Percentiles rank a stretch among this genome's conserved stretches.
phyloP scores from a whole-genome alignment of 352 stramenopile genomes.

The Halophytophthora batemanensis region DNA sequence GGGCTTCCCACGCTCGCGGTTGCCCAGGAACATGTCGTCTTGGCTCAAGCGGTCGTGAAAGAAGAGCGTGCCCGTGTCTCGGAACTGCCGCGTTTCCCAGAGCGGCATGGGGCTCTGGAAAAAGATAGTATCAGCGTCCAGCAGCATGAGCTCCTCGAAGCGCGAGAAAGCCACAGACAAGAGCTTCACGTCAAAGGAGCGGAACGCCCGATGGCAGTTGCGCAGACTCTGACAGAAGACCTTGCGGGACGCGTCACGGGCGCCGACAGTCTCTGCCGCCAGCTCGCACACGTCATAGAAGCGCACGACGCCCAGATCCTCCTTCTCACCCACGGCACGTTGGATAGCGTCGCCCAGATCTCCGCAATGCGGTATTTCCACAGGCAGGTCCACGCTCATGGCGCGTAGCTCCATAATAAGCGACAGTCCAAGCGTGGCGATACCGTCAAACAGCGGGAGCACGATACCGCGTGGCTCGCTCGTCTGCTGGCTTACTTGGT shows the following conservation, averaged over 20 bases:
- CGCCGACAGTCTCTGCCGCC: constrained; percentile 22
- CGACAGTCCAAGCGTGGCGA: constrained; percentile 47
- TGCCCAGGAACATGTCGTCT: constrained; percentile 37
- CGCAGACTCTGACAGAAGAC: constrained; percentile 51
- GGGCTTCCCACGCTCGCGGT: constrained; percentile 21
- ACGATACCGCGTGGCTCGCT: constrained; percentile 49
- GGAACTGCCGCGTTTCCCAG: constrained; percentile 53
- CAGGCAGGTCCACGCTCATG: constrained; percentile 42
- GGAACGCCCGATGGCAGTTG: constrained; percentile 41
- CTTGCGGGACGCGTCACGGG: constrained; percentile 23
- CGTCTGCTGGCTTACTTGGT: constrained; percentile 24
- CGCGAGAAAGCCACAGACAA: constrained; percentile 60
- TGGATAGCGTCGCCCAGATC: constrained; percentile 36
- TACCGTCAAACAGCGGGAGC: constrained; percentile 50
- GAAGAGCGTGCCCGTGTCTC: constrained; percentile 49
- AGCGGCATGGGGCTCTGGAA: constrained; percentile 55
- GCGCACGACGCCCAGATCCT: constrained; percentile 37
- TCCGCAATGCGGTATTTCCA: constrained; percentile 65
- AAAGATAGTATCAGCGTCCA: constrained; percentile 66
- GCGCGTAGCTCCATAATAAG: constrained; percentile 55
- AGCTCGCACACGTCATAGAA: constrained; percentile 64
- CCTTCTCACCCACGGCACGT: constrained; percentile 28
- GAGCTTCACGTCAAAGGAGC: constrained; percentile 57
- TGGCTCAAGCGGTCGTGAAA: constrained; percentile 52
- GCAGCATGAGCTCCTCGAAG: constrained; percentile 71